phyloP scores from a whole-genome alignment of 2,329 filamentous ascomycete species.

The Chalaropsis thielavioides region DNA sequence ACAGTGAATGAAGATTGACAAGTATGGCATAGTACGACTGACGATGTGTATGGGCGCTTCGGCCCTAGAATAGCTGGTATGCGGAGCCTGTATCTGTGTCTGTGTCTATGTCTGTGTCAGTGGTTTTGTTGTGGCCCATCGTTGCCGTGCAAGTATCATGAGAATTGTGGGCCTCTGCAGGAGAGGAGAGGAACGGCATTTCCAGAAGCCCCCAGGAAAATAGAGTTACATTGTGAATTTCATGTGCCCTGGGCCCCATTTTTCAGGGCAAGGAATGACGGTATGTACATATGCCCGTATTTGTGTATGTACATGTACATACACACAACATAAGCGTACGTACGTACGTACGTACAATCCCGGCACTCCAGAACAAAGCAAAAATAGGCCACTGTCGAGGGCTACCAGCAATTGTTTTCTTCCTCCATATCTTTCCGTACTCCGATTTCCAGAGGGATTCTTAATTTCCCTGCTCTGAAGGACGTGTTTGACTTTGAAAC shows the following conservation, averaged over 20 bases:
- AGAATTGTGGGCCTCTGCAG: background rate
- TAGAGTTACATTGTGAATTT: background rate
- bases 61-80: too few species aligned
- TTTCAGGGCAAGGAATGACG: too few species aligned
- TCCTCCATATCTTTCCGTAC: background rate
- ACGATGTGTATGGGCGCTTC: background rate
- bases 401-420: background rate
- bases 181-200: background rate
- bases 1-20: too few species aligned
- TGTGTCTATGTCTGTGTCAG: too few species aligned
- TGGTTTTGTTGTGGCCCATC: too few species aligned
- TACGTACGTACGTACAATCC: too few species aligned
- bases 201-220: background rate
- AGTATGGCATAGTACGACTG: too few species aligned
- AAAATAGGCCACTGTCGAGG: background rate
- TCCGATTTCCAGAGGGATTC: background rate
- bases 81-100: too few species aligned
- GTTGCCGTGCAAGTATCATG: slow-evolving; percentile 1
- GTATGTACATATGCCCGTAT: too few species aligned
- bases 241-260: too few species aligned
- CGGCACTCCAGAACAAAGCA: background rate
- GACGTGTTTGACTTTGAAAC: slow-evolving; percentile 6
- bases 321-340: too few species aligned
- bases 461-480: background rate
- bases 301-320: too few species aligned